phyloP scores from a whole-genome alignment of 805 yeast genomes.

The Yamadazyma philogaea region DNA sequence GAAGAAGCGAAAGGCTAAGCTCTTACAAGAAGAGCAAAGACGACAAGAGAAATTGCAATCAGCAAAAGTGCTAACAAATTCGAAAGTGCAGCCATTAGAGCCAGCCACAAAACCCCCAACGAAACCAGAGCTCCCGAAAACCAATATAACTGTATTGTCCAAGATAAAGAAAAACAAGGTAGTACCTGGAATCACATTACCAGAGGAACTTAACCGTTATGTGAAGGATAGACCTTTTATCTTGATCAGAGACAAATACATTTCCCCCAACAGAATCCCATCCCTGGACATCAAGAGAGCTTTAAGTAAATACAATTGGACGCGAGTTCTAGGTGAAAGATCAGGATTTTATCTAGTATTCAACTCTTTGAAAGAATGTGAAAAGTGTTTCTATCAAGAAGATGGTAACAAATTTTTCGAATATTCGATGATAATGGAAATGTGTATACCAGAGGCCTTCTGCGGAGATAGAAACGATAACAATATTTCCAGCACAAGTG shows the following conservation, averaged over 20 bases:
- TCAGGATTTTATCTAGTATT: slow-evolving; percentile 73
- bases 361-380: slow-evolving; percentile 55
- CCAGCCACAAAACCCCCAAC: not conserved
- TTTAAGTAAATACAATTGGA: slow-evolving; percentile 61
- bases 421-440: slow-evolving; percentile 55
- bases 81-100: slow-evolving; percentile 5
- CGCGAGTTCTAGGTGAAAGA: slow-evolving; percentile 57
- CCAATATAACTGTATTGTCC: slow-evolving; percentile 37
- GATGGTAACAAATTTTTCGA: slow-evolving; percentile 54
- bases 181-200: slow-evolving; percentile 39
- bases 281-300: slow-evolving; percentile 58
- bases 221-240: slow-evolving; percentile 59
- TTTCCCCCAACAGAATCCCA: slow-evolving; percentile 46
- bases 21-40: slow-evolving; percentile 17
- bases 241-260: slow-evolving; percentile 49
- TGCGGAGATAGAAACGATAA: slow-evolving; percentile 10
- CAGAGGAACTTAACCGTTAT: slow-evolving; percentile 45
- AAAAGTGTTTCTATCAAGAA: slow-evolving; percentile 54
- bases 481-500: slow-evolving; percentile 17
- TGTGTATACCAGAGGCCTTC: slow-evolving; percentile 49
- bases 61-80: slow-evolving; percentile 7
- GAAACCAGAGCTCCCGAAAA: slow-evolving; percentile 16
- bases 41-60: slow-evolving; percentile 16
- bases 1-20: slow-evolving; percentile 25
- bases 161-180: slow-evolving; percentile 28